Evolutionary conservation across 2,329 filamentous ascomycete genomes (phyloP).

Genomic region (Nothopassalora personata): DNA sequence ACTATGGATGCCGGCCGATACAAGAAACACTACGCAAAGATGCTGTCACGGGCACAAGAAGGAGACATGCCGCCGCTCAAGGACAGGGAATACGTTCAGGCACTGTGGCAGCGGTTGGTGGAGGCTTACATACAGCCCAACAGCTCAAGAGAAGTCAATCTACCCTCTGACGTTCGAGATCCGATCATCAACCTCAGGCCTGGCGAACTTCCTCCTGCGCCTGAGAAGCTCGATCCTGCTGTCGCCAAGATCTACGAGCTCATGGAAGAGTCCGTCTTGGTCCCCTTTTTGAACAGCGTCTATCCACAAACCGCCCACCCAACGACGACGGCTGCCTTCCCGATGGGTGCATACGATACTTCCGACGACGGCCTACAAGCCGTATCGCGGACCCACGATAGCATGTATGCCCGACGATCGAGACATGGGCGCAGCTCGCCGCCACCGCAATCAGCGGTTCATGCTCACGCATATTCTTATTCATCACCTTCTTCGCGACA

Average conservation of each 20-base stretch:
- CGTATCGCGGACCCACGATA: constrained; percentile 36
- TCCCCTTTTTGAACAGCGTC: constrained; percentile 77
- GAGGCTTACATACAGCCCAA: constrained; percentile 86
- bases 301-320: constrained; percentile 47
- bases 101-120: constrained; percentile 81
- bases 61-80: constrained; percentile 48
- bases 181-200: constrained; percentile 61
- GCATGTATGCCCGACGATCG: constrained; percentile 18
- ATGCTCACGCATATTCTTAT: constrained; percentile 27
- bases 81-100: constrained; percentile 64
- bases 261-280: constrained; percentile 94
- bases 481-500: constrained; percentile 13
- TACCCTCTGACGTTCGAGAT: constrained; percentile 80
- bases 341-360: constrained; percentile 34
- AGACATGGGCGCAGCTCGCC: constrained; percentile 30
- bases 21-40: constrained; percentile 58
- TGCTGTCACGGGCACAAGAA: constrained; percentile 46
- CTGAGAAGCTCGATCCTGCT: constrained; percentile 72
- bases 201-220: constrained; percentile 60
- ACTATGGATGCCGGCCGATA: constrained; percentile 91
- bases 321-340: constrained; percentile 33
- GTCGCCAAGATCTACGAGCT: constrained; percentile 87
- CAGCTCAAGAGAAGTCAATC: constrained; percentile 80
- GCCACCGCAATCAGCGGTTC: constrained; percentile 27
- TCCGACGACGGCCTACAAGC: constrained; percentile 28